Conservation (phyloP, 805 yeast genomes). For the Monosporozyma yasuniensis region DNA sequence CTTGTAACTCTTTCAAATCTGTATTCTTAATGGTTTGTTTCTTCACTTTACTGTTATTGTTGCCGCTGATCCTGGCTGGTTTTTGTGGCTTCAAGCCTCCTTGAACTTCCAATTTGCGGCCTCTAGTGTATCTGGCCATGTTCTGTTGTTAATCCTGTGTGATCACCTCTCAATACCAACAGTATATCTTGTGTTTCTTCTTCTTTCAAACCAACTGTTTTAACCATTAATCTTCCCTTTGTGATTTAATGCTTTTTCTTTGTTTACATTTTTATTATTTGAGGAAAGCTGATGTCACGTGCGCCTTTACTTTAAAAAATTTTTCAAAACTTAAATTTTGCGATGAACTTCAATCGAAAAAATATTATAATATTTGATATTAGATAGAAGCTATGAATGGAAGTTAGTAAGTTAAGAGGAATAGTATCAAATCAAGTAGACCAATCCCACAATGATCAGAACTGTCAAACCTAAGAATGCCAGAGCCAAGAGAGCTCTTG, state of each 20-base stretch:
- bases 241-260: background rate
- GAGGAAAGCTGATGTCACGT: background rate
- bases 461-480: slow-evolving; percentile 83
- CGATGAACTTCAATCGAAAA: background rate
- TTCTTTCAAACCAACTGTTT: no score
- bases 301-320: background rate
- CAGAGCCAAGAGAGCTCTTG: slow-evolving; percentile 89
- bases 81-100: background rate
- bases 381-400: no score
- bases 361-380: no score
- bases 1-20: slow-evolving; percentile 24
- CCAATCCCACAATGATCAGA: slow-evolving; percentile 27
- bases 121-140: background rate
- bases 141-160: background rate
- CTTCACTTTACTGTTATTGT: background rate
- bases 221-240: no score
- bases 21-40: slow-evolving; percentile 3
- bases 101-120: background rate
- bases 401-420: no score
- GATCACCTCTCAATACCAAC: background rate
- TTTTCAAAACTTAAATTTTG: background rate
- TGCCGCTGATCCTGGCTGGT: background rate
- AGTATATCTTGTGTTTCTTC: no score
- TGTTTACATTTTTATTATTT: background rate
- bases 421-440: background rate